These are phyloP conservation scores for Penicillium fuscoglaucum DNA, from an alignment of 2,329 filamentous ascomycete genomes.

Conservation along the genomic window DNA sequence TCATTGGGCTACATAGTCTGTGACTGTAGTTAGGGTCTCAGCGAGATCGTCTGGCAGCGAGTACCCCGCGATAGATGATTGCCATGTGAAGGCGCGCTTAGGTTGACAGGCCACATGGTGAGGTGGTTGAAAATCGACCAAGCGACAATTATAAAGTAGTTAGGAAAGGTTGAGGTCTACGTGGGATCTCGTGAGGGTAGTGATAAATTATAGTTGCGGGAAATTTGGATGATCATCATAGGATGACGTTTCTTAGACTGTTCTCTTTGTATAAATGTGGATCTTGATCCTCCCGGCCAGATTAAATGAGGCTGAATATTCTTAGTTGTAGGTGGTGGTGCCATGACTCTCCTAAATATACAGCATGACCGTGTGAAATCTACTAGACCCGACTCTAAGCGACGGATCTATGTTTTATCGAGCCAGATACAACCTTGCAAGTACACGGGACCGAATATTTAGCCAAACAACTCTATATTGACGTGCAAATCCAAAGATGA, in stretches of 20 bases:
- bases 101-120: constrained; percentile 1
- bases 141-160: too few relatives aligned
- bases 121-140: background rate
- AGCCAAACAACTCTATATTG: constrained; percentile 6
- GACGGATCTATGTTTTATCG: background rate
- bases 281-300: background rate
- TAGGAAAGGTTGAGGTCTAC: background rate
- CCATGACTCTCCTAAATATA: background rate
- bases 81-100: background rate
- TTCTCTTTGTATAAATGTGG: background rate
- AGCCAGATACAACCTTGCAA: background rate
- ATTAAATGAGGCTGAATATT: background rate
- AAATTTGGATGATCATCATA: background rate
- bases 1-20: background rate
- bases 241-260: background rate
- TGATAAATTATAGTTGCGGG: background rate
- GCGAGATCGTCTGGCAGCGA: background rate
- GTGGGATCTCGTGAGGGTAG: background rate
- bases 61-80: constrained; percentile 1
- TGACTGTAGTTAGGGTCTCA: background rate
- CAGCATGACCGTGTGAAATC: background rate
- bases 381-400: background rate
- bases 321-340: background rate
- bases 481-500: constrained; percentile 7
- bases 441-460: background rate